Base-by-base conservation (phyloP, 768 basidiomycete genomes). In the Boletus rufocinnamomeus region DNA sequence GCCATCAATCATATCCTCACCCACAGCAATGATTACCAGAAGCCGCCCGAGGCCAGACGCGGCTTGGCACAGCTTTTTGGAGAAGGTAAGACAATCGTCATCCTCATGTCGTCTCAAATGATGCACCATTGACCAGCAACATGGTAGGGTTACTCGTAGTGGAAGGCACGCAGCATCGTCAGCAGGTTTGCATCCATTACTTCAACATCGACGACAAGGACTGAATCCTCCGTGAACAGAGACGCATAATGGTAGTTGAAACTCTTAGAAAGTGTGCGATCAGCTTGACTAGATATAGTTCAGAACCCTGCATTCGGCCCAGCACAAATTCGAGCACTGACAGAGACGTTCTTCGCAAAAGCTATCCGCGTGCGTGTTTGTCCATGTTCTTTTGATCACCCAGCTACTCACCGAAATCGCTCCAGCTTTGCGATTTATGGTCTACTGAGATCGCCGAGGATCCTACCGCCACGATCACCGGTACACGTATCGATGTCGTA, bases 251-350 rank as follows among this genome's bases (percentile, higher is more conserved):
- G 74, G 74, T 74, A 54, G 3, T 40, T 19, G 16, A 6, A 17
- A 16, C 27, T 1, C 27, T 5, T 16, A n/a, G 23, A 46, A 25
- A 44, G 21, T 37, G 4, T 37, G 6, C 6, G 2, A 28, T 25
- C 16, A 27, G 14, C 11, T 41, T 56, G 41, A 56, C n/a, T 50
- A 10, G 47, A 50, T 10, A 2, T 11, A 14, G 16, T 37, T 10
- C 44, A 79, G 86, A 88, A 88, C 60, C 86, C 87, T 14, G 86
- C 86, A 0, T 89, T 89, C 62, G 84, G 86, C 2, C 76, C 78
- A 3, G 71, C 78, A 1, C 85, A 87, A 62, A 78, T 88, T 40
- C 76, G 85, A 2, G 82, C 81, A 44, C 65, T 87, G 14, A 84
- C 84, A 0, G 76, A 76, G 16, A 81, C 83, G 14, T 87, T 88